Percentiles rank a stretch among this genome's conserved stretches.
phyloP scores from a whole-genome alignment of 2,329 filamentous ascomycete species.

The Sporothrix euskadiensis region DNA sequence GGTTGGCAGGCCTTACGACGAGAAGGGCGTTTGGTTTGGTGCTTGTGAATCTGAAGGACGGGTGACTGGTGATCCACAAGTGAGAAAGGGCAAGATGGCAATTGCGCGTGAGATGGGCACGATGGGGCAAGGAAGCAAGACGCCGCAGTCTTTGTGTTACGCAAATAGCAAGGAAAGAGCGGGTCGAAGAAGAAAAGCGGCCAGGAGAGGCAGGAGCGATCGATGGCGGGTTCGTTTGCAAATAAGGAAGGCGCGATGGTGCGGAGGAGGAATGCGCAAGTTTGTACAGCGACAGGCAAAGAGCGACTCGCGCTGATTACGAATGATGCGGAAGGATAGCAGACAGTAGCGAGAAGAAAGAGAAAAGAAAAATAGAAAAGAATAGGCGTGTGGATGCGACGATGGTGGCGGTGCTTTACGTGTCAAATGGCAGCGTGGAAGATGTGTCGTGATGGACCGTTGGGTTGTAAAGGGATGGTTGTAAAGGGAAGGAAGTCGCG shows the following conservation, averaged over 20 bases:
- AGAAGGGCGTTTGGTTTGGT: not conserved
- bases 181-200: not conserved
- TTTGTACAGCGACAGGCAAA: not conserved
- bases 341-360: not conserved
- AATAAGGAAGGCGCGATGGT: constrained; percentile 15
- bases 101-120: not conserved
- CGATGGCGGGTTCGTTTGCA: constrained; percentile 11
- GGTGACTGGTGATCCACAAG: not conserved
- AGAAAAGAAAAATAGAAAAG: not conserved
- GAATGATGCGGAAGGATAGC: not conserved
- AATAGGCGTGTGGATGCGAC: not conserved
- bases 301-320: constrained; percentile 14
- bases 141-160: constrained; percentile 3
- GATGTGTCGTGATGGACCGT: not conserved
- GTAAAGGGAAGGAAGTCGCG: not conserved
- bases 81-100: not conserved
- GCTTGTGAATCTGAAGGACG: not conserved
- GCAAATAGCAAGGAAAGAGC: not conserved
- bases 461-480: not conserved
- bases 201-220: constrained; percentile 6
- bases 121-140: not conserved
- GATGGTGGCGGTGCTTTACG: not conserved
- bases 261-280: not conserved
- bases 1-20: not conserved
- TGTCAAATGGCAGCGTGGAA: not conserved